Conservation (phyloP, 768 basidiomycete species). For the Nevesoporus exiguus region DNA sequence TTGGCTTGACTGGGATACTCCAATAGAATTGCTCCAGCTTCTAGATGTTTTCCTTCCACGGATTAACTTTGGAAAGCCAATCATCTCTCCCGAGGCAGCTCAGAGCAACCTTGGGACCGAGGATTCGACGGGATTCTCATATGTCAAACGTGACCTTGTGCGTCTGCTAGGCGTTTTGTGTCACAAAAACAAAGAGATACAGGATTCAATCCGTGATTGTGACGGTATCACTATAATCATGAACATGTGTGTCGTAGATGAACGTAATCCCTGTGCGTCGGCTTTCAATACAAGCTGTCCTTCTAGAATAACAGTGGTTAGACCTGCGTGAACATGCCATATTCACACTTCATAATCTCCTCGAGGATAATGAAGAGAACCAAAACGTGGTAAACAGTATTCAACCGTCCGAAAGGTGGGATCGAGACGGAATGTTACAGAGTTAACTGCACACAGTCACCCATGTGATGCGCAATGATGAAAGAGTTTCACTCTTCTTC, state of each 20-base stretch:
- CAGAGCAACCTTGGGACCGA: conserved; percentile 22
- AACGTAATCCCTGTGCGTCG: conserved; percentile 85
- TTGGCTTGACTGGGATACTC: conserved; percentile 1
- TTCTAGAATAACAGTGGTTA: conserved; percentile 7
- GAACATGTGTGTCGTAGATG: conserved; percentile 87
- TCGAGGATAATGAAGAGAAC: conserved; percentile 74
- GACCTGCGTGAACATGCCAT: conserved; percentile 92
- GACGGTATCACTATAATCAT: conserved; percentile 81
- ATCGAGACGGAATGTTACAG: conserved; percentile 51
- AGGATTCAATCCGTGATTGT: conserved; percentile 67
- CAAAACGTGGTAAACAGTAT: conserved; percentile 76
- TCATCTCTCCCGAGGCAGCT: conserved; percentile 22
- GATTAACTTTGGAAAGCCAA: conserved; percentile 72
- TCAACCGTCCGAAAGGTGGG: conserved; percentile 58
- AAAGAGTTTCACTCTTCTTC: conserved; percentile 40
- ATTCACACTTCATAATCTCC: conserved; percentile 74
- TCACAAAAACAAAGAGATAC: conserved; percentile 59
- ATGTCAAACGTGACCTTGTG: conserved; percentile 88
- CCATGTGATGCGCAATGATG: conserved; percentile 1
- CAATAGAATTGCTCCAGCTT: conserved; percentile 75
- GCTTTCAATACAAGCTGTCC: neutral
- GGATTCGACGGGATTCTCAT: conserved; percentile 64
- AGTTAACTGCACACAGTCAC: conserved; percentile 17
- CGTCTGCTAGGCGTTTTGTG: conserved; percentile 78
- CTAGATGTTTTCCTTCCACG: conserved; percentile 82